Conservation (phyloP, 148 eudicot species). For the Polygonum aviculare region DNA sequence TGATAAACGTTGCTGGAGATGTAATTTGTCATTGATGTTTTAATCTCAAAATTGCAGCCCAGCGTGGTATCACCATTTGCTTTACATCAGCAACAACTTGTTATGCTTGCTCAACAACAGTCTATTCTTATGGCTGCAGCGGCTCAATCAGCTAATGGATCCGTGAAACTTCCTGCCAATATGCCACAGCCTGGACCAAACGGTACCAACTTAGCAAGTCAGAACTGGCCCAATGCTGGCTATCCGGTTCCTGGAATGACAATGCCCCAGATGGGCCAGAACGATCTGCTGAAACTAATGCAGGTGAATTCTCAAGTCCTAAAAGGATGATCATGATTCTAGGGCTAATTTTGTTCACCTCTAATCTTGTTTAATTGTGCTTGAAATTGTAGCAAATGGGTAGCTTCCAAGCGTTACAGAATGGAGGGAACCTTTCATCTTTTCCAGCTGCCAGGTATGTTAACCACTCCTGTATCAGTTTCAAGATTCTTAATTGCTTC, state of each 20-base stretch:
- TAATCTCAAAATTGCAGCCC: slow-evolving; percentile 42
- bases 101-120: slow-evolving; percentile 89
- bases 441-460: slow-evolving; percentile 42
- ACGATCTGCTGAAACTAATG: slow-evolving; percentile 47
- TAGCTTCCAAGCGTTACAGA: slow-evolving; percentile 37
- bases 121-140: slow-evolving; percentile 89
- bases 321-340: slow-evolving; percentile 8
- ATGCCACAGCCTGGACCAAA: slow-evolving; percentile 41
- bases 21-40: slow-evolving; percentile 1
- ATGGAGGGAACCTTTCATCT: slow-evolving; percentile 44
- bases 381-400: slow-evolving; percentile 37
- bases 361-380: background rate
- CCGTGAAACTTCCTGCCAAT: slow-evolving; percentile 39
- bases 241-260: slow-evolving; percentile 68
- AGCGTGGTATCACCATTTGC: slow-evolving; percentile 82
- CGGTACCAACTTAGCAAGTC: slow-evolving; percentile 43
- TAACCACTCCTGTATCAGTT: background rate
- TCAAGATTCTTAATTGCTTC: background rate
- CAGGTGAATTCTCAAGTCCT: slow-evolving; percentile 44
- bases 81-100: slow-evolving; percentile 84
- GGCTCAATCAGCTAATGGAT: slow-evolving; percentile 52
- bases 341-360: background rate
- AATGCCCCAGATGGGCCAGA: slow-evolving; percentile 54
- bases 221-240: slow-evolving; percentile 72
- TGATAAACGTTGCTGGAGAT: background rate